Evolutionary conservation across 768 basidiomycete species (phyloP).

Genomic region (Lyophyllum decastes): DNA sequence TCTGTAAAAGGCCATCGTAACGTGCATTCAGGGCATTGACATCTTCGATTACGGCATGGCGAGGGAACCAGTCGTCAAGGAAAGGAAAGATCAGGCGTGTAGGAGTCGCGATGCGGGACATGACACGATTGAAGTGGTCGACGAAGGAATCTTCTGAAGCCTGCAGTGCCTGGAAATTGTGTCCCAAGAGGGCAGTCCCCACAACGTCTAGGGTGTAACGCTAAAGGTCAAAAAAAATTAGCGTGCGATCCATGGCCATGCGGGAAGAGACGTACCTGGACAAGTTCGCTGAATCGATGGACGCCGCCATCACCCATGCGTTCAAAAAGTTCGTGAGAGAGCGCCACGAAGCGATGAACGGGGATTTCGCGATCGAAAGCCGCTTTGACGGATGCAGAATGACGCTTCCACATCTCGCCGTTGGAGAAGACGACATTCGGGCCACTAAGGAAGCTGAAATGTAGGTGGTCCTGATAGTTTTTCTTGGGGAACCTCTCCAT

Average conservation of each 20-base stretch:
- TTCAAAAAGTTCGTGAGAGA: slow-evolving; percentile 32
- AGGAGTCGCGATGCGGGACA: slow-evolving; percentile 35
- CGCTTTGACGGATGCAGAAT: slow-evolving; percentile 33
- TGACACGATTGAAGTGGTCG: slow-evolving; percentile 35
- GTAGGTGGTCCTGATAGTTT: slow-evolving; percentile 32
- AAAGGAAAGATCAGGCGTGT: slow-evolving; percentile 32
- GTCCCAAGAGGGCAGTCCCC: slow-evolving; percentile 35
- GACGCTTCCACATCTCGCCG: slow-evolving; percentile 38
- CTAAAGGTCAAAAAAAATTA: slow-evolving; percentile 6
- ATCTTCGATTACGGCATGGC: slow-evolving; percentile 26
- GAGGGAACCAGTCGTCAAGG: slow-evolving; percentile 30
- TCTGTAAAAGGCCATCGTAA: slow-evolving; percentile 26
- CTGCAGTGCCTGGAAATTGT: slow-evolving; percentile 37
- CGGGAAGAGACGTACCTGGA: slow-evolving; percentile 16
- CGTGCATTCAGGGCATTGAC: slow-evolving; percentile 30
- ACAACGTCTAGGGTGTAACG: slow-evolving; percentile 38
- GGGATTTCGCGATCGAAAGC: slow-evolving; percentile 35
- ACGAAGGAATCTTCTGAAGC: slow-evolving; percentile 33
- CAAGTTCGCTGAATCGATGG: slow-evolving; percentile 27
- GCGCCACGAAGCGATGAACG: slow-evolving; percentile 29
- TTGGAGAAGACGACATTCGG: slow-evolving; percentile 40
- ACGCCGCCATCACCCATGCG: slow-evolving; percentile 30
- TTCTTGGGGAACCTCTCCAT: slow-evolving; percentile 26
- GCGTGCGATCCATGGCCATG: not conserved
- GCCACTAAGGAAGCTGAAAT: slow-evolving; percentile 34